Evolutionary conservation across 2,329 filamentous ascomycete genomes (phyloP), one percentile per base, ranked within the genome.

Genomic region (Penicillium sp.): DNA sequence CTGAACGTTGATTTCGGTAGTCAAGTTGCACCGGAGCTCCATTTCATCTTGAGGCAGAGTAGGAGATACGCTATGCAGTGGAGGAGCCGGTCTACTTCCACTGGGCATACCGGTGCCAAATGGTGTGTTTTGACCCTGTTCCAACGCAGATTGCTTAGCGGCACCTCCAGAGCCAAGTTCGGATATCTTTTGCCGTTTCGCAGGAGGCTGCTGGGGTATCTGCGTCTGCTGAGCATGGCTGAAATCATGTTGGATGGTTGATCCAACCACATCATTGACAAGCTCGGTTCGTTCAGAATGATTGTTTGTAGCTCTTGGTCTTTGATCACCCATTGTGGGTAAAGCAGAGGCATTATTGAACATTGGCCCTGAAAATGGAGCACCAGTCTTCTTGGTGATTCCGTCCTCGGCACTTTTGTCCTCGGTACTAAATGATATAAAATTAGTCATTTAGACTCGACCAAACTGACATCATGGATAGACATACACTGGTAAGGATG

Each of bases 1-100:
- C 27, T 49, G 44, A 1, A 55, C 19, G 10, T 55, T 55, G 10
- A 55, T 55, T 19, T 55, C 52, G 10, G 21, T 49, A 13, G 45
- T 55, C 36, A 55, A 21, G 36, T 55, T 33, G 42, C 52, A 55
- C 10, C 44, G 44, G 9, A 55, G 25, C 36, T 41, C 44, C 36
- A 6, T 55, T 35, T 55, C 52, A n/a, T 53, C 31, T 29, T 29
- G 21, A n/a, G 4, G 17, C 17, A 47, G 17, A 17, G 21, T 47
- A 15, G 50, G 41, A 36, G 50, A 47, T 36, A 47, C 13, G 27
- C 41, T 47, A 9, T 39, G 39, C 17, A 12, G 27, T 27, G 19
- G 29, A 19, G 15, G 39, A 10, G 2, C 6, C 17, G 2, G 21
- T 10, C 10, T 19, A 31, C 27, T 35, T 33, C 17, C 39, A 45